Evolutionary conservation across 176 grass and related monocot species (phyloP).

Genomic region (Phragmites australis): DNA sequence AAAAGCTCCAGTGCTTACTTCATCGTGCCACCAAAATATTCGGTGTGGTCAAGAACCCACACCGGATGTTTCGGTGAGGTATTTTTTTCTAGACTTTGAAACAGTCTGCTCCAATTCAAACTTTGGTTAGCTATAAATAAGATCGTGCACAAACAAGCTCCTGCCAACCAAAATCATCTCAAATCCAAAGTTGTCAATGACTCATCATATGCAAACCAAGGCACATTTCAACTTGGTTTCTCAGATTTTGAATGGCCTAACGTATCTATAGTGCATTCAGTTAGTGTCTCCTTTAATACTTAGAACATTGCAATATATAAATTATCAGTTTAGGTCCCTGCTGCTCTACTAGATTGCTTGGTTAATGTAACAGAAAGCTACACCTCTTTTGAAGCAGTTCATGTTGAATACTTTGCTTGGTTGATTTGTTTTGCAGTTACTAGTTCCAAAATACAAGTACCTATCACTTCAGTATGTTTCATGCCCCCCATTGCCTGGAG

Average conservation of each 20-base stretch:
- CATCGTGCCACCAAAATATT: no score
- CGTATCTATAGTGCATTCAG: not conserved
- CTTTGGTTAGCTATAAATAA: no score
- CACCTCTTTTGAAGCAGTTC: not conserved
- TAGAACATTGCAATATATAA: not conserved
- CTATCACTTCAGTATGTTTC: conserved; percentile 98
- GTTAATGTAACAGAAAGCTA: not conserved
- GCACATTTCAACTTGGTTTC: no score
- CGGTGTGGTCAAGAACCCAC: no score
- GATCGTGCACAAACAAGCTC: no score
- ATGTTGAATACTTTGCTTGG: not conserved
- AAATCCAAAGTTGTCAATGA: no score
- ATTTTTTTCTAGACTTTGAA: no score
- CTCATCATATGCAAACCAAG: no score
- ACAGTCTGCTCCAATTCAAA: no score
- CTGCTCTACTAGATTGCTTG: not conserved
- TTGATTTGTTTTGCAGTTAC: conserved; percentile 48
- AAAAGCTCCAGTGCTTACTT: no score
- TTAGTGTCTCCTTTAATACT: not conserved
- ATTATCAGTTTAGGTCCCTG: not conserved
- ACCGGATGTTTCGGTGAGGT: no score
- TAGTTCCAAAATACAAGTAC: conserved; percentile 96
- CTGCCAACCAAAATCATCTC: no score
- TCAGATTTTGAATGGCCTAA: not conserved
- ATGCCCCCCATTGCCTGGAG: conserved; percentile 83